A percentile compares a stretch with the other conserved stretches of the same genome.
phyloP scores from a whole-genome alignment of 495 filamentous ascomycete species.

The Podospora conica region DNA sequence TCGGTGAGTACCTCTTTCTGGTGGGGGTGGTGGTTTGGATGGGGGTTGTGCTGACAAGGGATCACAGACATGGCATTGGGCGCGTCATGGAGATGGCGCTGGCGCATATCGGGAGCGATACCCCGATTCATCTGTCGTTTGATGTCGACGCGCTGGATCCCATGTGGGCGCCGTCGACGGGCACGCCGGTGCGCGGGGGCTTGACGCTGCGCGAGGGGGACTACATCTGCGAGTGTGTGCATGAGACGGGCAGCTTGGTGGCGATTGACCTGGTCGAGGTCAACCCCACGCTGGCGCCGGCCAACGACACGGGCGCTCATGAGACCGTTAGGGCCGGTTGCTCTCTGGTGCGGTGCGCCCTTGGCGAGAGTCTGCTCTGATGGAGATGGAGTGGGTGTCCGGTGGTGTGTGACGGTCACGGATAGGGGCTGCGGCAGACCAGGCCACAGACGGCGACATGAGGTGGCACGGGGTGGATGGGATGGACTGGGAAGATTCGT shows the following conservation, averaged over 20 bases:
- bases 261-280: slow-evolving; percentile 96
- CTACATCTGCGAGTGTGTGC: slow-evolving; percentile 95
- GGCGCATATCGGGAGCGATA: slow-evolving; percentile 86
- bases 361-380: slow-evolving; percentile 86
- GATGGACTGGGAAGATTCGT: neutral
- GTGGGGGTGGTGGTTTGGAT: no score
- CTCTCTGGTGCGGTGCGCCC: slow-evolving; percentile 80
- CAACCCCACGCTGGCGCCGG: slow-evolving; percentile 75
- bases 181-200: slow-evolving; percentile 92
- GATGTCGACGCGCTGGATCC: slow-evolving; percentile 97
- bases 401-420: neutral
- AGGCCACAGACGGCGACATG: neutral
- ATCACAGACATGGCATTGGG: slow-evolving; percentile 80
- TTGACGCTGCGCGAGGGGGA: slow-evolving; percentile 93
- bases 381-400: neutral
- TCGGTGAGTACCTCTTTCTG: slow-evolving; percentile 42
- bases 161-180: slow-evolving; percentile 91
- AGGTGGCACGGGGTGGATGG: neutral
- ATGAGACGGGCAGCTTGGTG: slow-evolving; percentile 83
- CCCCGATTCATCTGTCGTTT: slow-evolving; percentile 93
- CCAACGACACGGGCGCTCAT: slow-evolving; percentile 57
- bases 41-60: slow-evolving; percentile 9
- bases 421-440: neutral
- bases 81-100: slow-evolving; percentile 96
- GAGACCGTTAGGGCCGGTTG: slow-evolving; percentile 90